Percentiles rank a stretch among this genome's conserved stretches.
phyloP scores from a whole-genome alignment of 495 filamentous ascomycete species.

The Trichoderma reesei region DNA sequence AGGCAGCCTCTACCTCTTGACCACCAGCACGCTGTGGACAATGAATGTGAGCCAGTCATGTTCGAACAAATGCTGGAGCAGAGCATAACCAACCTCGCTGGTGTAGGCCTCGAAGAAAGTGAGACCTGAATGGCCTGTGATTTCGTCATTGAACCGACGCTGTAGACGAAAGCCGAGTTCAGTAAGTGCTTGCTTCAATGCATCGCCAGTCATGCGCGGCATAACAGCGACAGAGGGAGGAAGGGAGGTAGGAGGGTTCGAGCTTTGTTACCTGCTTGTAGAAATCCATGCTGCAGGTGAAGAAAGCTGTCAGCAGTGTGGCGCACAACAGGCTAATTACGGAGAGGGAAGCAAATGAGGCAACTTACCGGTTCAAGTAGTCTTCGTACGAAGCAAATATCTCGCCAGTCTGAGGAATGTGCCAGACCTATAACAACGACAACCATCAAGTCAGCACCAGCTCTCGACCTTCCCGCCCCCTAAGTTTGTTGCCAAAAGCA shows the following conservation, averaged over 20 bases:
- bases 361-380: constrained; percentile 65
- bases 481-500: constrained; percentile 12
- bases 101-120: constrained; percentile 90
- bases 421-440: constrained; percentile 60
- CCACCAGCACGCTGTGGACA: constrained; percentile 62
- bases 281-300: constrained; percentile 65
- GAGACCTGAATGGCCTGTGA: constrained; percentile 84
- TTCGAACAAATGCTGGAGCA: neutral
- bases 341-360: neutral
- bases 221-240: too few species aligned
- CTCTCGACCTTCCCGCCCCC: neutral
- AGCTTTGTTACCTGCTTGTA: constrained; percentile 66
- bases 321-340: neutral
- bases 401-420: constrained; percentile 81
- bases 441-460: neutral
- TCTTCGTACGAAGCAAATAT: constrained; percentile 82
- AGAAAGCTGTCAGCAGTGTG: neutral
- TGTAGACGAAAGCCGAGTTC: constrained; percentile 26
- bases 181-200: constrained; percentile 10
- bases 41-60: neutral
- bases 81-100: constrained; percentile 68
- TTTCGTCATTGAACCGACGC: constrained; percentile 87
- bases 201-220: neutral
- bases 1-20: constrained; percentile 78
- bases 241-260: neutral